These are phyloP conservation scores for Erysimum pusillum DNA, from an alignment of 441 rosid genomes.

Conservation along the genomic window DNA sequence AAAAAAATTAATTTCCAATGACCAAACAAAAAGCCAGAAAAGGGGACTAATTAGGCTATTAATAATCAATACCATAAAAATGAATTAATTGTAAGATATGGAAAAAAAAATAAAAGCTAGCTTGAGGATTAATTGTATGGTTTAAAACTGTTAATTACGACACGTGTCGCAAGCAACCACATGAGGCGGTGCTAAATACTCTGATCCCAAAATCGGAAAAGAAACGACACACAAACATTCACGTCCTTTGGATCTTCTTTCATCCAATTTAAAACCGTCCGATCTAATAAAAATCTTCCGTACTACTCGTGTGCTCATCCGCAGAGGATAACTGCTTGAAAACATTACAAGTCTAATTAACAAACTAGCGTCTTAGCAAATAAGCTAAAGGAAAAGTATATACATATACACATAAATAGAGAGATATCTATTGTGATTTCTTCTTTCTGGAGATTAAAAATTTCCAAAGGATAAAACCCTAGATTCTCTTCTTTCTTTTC, in stretches of 20 bases:
- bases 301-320: not conserved
- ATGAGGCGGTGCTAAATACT: conserved; percentile 46
- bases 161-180: conserved; percentile 40
- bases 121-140: conserved; percentile 37
- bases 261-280: conserved; percentile 7
- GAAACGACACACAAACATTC: not conserved
- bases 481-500: conserved; percentile 35
- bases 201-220: conserved; percentile 27
- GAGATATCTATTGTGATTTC: conserved; percentile 26
- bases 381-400: conserved; percentile 35
- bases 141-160: conserved; percentile 32
- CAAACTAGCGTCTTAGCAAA: conserved; percentile 42
- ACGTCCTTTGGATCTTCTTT: conserved; percentile 23
- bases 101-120: not conserved
- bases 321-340: conserved; percentile 22
- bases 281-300: conserved; percentile 15
- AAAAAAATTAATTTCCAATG: not conserved
- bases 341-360: conserved; percentile 19
- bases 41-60: not conserved
- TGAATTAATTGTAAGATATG: not conserved
- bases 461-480: conserved; percentile 43
- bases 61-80: conserved; percentile 19
- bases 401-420: conserved; percentile 24
- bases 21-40: conserved; percentile 2
- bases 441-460: conserved; percentile 30